Percentiles rank a stretch among this genome's conserved stretches.
Evolutionary conservation across 176 grass and related monocot species (phyloP).

Genomic region (Secale cereale): DNA sequence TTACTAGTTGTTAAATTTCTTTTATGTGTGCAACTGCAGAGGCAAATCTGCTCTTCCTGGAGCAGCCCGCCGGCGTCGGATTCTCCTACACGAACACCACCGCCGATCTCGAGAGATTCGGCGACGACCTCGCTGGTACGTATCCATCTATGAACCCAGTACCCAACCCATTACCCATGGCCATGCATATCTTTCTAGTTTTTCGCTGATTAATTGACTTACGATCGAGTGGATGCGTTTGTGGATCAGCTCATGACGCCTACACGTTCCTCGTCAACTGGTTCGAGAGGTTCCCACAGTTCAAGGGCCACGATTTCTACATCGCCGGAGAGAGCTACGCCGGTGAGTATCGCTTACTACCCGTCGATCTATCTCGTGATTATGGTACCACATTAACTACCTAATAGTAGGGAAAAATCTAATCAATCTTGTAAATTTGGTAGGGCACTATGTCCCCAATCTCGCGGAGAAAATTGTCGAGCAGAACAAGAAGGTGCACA

Average conservation of each 20-base stretch:
- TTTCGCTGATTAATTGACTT: background rate
- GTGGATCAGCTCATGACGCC: slow-evolving; percentile 52
- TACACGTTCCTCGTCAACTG: slow-evolving; percentile 83
- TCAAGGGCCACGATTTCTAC: slow-evolving; percentile 75
- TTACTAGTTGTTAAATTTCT: background rate
- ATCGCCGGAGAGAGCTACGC: slow-evolving; percentile 86
- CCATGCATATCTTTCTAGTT: background rate
- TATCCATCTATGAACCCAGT: background rate
- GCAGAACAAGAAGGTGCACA: slow-evolving; percentile 42
- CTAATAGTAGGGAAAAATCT: background rate
- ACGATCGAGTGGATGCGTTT: background rate
- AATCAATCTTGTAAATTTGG: background rate
- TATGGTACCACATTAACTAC: background rate
- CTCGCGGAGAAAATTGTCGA: slow-evolving; percentile 67
- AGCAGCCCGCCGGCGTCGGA: slow-evolving; percentile 81
- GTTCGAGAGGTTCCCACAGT: slow-evolving; percentile 90
- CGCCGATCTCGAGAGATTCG: slow-evolving; percentile 47
- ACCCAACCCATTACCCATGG: no score
- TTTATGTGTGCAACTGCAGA: slow-evolving; percentile 17
- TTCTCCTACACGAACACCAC: slow-evolving; percentile 89
- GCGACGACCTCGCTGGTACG: slow-evolving; percentile 68
- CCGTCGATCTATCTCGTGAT: no score
- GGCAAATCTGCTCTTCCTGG: slow-evolving; percentile 81
- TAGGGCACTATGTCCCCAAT: slow-evolving; percentile 81
- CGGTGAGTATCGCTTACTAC: background rate